phyloP scores from a whole-genome alignment of 1,284 basidiomycete genomes.

The Microbotryomycetes sp. region DNA sequence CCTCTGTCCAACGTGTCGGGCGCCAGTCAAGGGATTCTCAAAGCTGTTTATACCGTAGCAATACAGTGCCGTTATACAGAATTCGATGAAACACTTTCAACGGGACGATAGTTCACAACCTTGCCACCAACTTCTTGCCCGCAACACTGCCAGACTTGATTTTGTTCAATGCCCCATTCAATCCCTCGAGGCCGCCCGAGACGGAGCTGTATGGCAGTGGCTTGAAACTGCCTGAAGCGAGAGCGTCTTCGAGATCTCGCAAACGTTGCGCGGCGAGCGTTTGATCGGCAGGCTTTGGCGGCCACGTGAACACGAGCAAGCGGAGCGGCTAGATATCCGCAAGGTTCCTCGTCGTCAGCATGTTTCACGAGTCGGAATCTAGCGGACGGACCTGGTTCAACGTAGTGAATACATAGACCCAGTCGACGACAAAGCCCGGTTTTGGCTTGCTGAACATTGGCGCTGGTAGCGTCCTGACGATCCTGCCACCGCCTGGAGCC shows the following conservation, averaged over 20 bases:
- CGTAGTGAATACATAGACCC: background rate
- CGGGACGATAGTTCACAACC: no score
- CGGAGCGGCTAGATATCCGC: background rate
- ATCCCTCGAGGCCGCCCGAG: background rate
- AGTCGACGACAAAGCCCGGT: background rate
- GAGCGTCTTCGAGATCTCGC: background rate
- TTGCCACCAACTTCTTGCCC: background rate
- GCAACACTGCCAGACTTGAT: background rate
- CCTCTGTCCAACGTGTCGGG: constrained; percentile 24
- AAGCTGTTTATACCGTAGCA: background rate
- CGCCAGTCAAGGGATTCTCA: constrained; percentile 14
- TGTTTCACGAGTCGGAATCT: background rate
- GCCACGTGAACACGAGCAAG: background rate
- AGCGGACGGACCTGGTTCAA: background rate
- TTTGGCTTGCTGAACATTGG: background rate
- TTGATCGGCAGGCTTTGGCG: background rate
- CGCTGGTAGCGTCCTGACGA: background rate
- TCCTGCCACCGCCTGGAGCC: background rate
- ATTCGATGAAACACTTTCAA: no score
- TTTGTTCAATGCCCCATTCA: background rate
- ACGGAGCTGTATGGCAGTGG: background rate
- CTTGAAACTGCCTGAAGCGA: background rate
- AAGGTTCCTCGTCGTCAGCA: no score
- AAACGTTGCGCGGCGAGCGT: background rate
- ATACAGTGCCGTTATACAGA: no score